Conservation (phyloP, 306 rosid species). For the Pueraria montana region DNA sequence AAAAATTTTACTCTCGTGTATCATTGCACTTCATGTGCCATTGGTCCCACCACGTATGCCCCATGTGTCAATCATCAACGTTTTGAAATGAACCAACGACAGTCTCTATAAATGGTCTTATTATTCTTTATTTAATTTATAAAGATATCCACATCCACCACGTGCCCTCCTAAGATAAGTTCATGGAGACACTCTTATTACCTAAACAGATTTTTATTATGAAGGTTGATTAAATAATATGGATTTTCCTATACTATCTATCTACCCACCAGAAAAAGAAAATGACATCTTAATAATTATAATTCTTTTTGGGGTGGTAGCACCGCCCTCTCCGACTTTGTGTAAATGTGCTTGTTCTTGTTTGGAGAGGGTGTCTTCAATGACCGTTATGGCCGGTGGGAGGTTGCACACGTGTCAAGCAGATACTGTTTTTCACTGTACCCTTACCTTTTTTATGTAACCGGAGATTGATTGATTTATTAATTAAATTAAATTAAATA, state of each 20-base stretch:
- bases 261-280: background rate
- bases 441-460: background rate
- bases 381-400: slow-evolving; percentile 38
- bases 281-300: background rate
- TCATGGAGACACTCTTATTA: background rate
- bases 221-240: background rate
- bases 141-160: background rate
- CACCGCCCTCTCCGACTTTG: background rate
- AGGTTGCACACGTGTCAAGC: slow-evolving; percentile 22
- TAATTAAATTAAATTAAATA: too few relatives aligned
- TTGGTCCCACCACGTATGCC: slow-evolving; percentile 1
- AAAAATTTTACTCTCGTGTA: background rate
- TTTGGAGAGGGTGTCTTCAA: background rate
- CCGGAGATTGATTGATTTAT: background rate
- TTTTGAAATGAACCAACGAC: background rate
- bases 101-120: background rate
- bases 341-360: background rate
- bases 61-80: background rate
- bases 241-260: background rate
- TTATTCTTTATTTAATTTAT: background rate
- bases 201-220: background rate
- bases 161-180: background rate
- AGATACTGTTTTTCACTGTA: background rate
- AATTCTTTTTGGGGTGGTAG: background rate
- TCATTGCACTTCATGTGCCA: slow-evolving; percentile 34